A percentile compares a stretch with the other conserved stretches of the same genome.
Evolutionary conservation across 2,329 filamentous ascomycete species (phyloP).

Genomic region (Epichloe uncinata): DNA sequence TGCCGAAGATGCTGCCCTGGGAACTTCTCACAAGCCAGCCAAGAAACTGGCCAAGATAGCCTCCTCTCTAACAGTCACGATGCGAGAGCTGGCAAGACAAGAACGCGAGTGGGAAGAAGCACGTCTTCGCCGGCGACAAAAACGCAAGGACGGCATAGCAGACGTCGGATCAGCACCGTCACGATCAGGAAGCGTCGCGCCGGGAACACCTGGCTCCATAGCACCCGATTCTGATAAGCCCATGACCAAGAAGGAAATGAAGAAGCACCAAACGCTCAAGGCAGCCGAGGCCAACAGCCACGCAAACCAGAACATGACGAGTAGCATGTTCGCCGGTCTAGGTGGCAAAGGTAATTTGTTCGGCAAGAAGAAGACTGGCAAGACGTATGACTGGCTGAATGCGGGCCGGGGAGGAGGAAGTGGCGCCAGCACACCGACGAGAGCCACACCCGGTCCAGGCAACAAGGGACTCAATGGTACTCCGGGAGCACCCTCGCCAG

Average conservation of each 20-base stretch:
- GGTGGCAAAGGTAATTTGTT: conserved; percentile 46
- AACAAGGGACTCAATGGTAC: conserved; percentile 21
- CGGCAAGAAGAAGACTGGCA: conserved; percentile 46
- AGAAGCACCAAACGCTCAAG: conserved; percentile 63
- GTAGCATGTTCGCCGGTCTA: conserved; percentile 55
- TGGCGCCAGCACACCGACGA: conserved; percentile 38
- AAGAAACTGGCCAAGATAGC: conserved; percentile 35
- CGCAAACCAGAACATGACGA: conserved; percentile 71
- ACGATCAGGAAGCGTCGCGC: conserved; percentile 42
- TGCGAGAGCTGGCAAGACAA: conserved; percentile 49
- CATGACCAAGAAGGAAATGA: conserved; percentile 74
- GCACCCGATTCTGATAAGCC: conserved; percentile 54
- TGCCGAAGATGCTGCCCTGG: conserved; percentile 20
- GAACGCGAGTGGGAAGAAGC: conserved; percentile 64
- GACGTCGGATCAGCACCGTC: conserved; percentile 35
- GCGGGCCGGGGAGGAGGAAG: conserved; percentile 34
- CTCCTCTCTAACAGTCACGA: conserved; percentile 35
- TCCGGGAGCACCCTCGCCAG: conserved; percentile 17
- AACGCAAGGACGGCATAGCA: conserved; percentile 43
- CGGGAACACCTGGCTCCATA: conserved; percentile 47
- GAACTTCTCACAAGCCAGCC: conserved; percentile 27
- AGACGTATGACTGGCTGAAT: conserved; percentile 67
- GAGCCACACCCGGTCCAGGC: conserved; percentile 17
- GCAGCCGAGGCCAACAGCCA: conserved; percentile 68
- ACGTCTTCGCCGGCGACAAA: conserved; percentile 52